Conservation (phyloP, 1,284 basidiomycete species). For the Salmacisia buchloeana region DNA sequence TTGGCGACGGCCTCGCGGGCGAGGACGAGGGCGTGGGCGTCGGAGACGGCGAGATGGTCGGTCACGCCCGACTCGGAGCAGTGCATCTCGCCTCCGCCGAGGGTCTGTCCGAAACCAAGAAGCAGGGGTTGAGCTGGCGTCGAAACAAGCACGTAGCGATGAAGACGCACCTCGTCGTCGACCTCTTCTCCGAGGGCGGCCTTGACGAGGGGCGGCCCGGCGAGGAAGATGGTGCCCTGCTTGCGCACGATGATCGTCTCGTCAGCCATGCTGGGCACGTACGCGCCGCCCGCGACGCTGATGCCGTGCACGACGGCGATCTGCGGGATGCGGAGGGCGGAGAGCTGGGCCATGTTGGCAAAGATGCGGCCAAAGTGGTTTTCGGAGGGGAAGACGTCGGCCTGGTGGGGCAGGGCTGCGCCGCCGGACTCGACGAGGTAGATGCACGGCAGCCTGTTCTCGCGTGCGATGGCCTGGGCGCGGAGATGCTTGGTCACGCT, state of each 20-base stretch:
- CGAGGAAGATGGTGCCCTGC: slow-evolving; percentile 91
- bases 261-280: slow-evolving; percentile 94
- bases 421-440: slow-evolving; percentile 93
- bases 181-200: slow-evolving; percentile 90
- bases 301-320: slow-evolving; percentile 90
- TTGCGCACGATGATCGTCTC: slow-evolving; percentile 82
- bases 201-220: slow-evolving; percentile 88
- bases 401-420: slow-evolving; percentile 84
- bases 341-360: slow-evolving; percentile 95
- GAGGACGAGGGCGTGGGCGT: slow-evolving; percentile 79
- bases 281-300: slow-evolving; percentile 80
- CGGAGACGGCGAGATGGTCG: slow-evolving; percentile 81
- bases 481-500: slow-evolving; percentile 93
- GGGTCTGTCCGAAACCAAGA: slow-evolving; percentile 46
- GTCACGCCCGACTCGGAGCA: slow-evolving; percentile 87
- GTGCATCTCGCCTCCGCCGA: slow-evolving; percentile 87
- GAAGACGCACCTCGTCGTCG: slow-evolving; percentile 67
- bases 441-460: slow-evolving; percentile 83
- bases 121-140: background rate
- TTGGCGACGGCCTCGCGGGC: slow-evolving; percentile 75
- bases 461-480: slow-evolving; percentile 84
- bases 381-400: slow-evolving; percentile 81
- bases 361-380: slow-evolving; percentile 95
- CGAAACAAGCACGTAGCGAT: background rate
- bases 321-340: slow-evolving; percentile 80